Base-by-base conservation (phyloP, 805 yeast genomes). In the Metschnikowia chrysomelidarum region DNA sequence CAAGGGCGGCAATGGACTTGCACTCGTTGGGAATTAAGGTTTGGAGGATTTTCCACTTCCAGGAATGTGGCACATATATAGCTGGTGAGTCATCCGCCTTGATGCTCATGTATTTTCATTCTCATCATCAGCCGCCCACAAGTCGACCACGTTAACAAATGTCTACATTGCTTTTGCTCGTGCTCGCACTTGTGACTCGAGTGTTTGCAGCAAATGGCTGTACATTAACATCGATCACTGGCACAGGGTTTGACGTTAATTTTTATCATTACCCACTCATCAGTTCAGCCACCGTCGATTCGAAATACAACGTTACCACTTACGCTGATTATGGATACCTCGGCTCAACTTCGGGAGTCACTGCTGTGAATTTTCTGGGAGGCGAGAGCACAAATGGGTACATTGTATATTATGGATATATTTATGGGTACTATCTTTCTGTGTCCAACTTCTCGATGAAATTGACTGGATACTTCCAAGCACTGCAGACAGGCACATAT, bases 401-500 rank as follows among this genome's bases (percentile, higher is more conserved):
- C n/a, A 4, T 3, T 16, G 12, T 7, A 4, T 15, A 13, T 13
- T 5, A 16, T 9, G 32, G 22, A 6, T 9, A n/a, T 2, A 15
- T 28, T 8, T 35, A 35, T 19, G 38, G 38, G 3, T 21, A 19
- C 10, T 11, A 15, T 4, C 12, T 39, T 9, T 27, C 36, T 6
- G 30, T 30, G n/a, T 27, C 41, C 11, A 40, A 32, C 15, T 32
- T 37, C 14, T 14, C 41, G 5, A 30, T 32, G 19, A 30, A 27
- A 12, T 34, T 43, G 30, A 23, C 36, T 1, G 46, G 46, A 7
- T 40, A 32, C 31, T 43, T 43, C 24, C 16, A 19, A 9, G 44
- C 46, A 3, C 32, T 29, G 11, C 14, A 23, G 5, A 13, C 36
- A 3, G 46, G 46, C 24, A 20, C 14, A 5, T 43, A 43, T 31